Evolutionary conservation across 805 yeast species (phyloP).

Genomic region (Grigorovia transvaalensis): DNA sequence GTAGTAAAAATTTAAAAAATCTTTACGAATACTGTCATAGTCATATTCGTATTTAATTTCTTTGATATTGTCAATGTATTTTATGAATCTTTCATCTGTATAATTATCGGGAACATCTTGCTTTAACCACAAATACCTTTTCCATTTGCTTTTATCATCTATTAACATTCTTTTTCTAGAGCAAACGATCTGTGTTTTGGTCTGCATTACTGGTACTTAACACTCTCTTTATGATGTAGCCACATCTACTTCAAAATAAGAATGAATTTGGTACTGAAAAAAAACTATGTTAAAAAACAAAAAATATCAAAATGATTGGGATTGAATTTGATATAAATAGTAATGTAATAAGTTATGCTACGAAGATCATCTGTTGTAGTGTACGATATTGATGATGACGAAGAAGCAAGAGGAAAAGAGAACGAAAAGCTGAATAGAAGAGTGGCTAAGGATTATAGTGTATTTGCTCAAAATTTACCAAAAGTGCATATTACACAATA

Average conservation of each 20-base stretch:
- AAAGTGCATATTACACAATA: not conserved
- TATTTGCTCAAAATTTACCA: not conserved
- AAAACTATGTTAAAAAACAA: too few relatives aligned
- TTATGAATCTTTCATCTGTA: constrained; percentile 69
- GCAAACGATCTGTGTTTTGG: not conserved
- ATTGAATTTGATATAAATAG: too few relatives aligned
- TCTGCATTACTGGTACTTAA: too few relatives aligned
- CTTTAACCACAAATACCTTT: constrained; percentile 70
- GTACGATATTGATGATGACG: not conserved
- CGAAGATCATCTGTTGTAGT: not conserved
- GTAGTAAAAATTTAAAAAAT: constrained; percentile 20
- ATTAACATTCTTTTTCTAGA: not conserved
- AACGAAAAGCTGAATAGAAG: not conserved
- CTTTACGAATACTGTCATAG: constrained; percentile 14
- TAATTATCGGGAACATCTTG: constrained; percentile 90
- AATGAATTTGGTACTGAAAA: too few relatives aligned
- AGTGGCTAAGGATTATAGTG: not conserved
- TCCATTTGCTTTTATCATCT: constrained; percentile 38
- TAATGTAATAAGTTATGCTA: not conserved
- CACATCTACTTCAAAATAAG: too few relatives aligned
- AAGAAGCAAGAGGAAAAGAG: not conserved
- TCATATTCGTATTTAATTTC: constrained; percentile 7
- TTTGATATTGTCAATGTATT: constrained; percentile 11
- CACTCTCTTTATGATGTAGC: too few relatives aligned
- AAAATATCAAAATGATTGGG: too few relatives aligned